Evolutionary conservation across 371 early-diverging fungal species (phyloP).

Genomic region (Mortierella sp.): DNA sequence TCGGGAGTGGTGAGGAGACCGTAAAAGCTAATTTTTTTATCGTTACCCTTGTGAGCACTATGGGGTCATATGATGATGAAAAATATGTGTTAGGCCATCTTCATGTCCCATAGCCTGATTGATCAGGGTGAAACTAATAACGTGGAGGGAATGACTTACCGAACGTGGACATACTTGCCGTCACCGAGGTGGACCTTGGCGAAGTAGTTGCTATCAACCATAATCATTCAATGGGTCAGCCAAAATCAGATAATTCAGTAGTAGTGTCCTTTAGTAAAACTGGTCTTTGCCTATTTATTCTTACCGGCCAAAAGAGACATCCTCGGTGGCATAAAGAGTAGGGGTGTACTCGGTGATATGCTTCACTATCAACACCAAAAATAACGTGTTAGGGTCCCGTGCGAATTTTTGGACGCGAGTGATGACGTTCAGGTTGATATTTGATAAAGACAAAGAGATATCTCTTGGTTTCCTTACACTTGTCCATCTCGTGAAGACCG

Average conservation of each 20-base stretch:
- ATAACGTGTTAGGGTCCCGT: background rate
- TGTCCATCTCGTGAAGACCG: conserved; percentile 63
- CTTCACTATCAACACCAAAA: conserved; percentile 41
- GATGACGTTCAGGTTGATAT: too few relatives aligned
- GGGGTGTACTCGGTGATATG: conserved; percentile 61
- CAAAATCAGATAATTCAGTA: background rate
- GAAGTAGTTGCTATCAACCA: conserved; percentile 60
- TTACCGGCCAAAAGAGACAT: conserved; percentile 63
- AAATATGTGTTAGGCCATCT: background rate
- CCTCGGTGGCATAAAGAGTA: conserved; percentile 64
- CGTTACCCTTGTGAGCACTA: conserved; percentile 61
- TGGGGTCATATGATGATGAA: background rate
- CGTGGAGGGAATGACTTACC: conserved; percentile 46
- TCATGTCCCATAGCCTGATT: background rate
- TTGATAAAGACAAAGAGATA: too few relatives aligned
- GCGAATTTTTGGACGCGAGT: too few relatives aligned
- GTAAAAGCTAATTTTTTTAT: conserved; percentile 59
- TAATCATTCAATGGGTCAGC: background rate
- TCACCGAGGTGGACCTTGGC: conserved; percentile 67
- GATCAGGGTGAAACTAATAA: background rate
- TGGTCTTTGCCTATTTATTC: background rate
- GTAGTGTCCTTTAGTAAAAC: background rate
- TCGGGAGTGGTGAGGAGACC: conserved; percentile 62
- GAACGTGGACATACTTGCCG: conserved; percentile 63
- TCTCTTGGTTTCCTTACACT: conserved; percentile 36